Evolutionary conservation across 768 basidiomycete genomes (phyloP).

Genomic region (Suillus occidentalis): DNA sequence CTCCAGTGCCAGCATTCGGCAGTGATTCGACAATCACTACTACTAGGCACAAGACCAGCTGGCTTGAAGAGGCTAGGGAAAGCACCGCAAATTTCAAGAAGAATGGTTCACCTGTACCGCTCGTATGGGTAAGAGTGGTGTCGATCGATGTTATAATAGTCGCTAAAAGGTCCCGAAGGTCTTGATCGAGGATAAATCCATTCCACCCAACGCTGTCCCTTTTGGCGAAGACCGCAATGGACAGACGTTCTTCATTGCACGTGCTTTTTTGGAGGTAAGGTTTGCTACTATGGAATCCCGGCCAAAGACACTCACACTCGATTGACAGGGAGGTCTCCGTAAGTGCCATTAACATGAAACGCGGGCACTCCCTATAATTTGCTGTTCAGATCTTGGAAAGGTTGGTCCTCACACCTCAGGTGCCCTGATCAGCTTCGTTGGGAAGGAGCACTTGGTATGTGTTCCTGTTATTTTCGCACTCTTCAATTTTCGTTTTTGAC

Average conservation of each 20-base stretch:
- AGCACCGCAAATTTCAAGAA: constrained; percentile 9
- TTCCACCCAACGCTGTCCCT: constrained; percentile 30
- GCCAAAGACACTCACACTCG: not conserved
- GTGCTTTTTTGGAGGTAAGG: constrained; percentile 17
- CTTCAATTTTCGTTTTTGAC: constrained; percentile 1
- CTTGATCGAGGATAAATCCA: constrained; percentile 25
- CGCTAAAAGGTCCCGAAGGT: constrained; percentile 15
- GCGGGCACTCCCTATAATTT: too few species aligned
- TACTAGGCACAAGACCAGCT: not conserved
- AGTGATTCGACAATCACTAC: not conserved
- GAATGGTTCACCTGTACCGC: constrained; percentile 27
- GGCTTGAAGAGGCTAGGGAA: constrained; percentile 4
- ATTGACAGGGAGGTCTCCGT: constrained; percentile 7
- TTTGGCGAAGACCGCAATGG: constrained; percentile 26
- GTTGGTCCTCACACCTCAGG: constrained; percentile 32
- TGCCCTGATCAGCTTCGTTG: constrained; percentile 33
- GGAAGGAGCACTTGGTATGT: constrained; percentile 34
- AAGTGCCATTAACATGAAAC: not conserved
- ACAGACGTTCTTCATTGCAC: constrained; percentile 25
- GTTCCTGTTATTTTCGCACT: not conserved
- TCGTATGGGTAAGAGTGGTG: constrained; percentile 23
- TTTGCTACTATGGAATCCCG: not conserved
- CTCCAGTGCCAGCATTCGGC: not conserved
- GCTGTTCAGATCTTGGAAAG: constrained; percentile 33
- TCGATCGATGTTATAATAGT: not conserved